These are phyloP conservation scores for Cystofilobasidium bisporidii DNA, from an alignment of 768 basidiomycete genomes.

Conservation along the genomic window DNA sequence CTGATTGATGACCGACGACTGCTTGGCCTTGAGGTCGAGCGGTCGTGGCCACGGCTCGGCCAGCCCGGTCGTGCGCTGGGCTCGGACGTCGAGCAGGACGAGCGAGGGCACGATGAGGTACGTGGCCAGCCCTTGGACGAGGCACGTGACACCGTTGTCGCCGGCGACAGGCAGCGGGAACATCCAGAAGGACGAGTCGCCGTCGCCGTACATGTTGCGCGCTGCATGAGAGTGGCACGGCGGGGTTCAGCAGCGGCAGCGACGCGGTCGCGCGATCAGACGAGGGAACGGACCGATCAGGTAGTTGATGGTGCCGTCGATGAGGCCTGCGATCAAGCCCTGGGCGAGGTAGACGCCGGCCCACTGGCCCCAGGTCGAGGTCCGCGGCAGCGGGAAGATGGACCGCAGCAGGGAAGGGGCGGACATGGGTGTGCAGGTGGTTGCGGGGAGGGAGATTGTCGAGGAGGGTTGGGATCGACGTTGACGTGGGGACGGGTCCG, in stretches of 20 bases:
- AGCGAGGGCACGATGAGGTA: conserved; percentile 27
- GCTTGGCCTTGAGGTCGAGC: not conserved
- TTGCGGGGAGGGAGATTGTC: too few species aligned
- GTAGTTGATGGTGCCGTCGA: conserved; percentile 24
- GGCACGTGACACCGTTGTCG: conserved; percentile 25
- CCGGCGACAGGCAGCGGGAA: conserved; percentile 28
- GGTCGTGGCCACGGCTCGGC: conserved; percentile 18
- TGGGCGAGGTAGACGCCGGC: conserved; percentile 17
- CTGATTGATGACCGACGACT: not conserved
- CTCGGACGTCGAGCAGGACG: conserved; percentile 23
- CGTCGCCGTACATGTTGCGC: conserved; percentile 22
- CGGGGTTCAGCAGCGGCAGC: not conserved
- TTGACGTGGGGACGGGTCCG: too few species aligned
- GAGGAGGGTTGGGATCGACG: too few species aligned
- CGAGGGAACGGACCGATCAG: conserved; percentile 13
- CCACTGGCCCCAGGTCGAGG: not conserved
- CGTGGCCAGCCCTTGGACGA: conserved; percentile 25
- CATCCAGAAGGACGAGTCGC: conserved; percentile 24
- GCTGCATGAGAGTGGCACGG: not conserved
- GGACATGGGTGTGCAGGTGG: not conserved
- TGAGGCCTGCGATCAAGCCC: conserved; percentile 17
- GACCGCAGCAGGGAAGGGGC: not conserved
- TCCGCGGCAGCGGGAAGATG: not conserved
- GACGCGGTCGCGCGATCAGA: not conserved
- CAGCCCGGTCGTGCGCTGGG: conserved; percentile 1